phyloP scores from a whole-genome alignment of 371 early-diverging fungal species.

The Haplosporangium sp. region DNA sequence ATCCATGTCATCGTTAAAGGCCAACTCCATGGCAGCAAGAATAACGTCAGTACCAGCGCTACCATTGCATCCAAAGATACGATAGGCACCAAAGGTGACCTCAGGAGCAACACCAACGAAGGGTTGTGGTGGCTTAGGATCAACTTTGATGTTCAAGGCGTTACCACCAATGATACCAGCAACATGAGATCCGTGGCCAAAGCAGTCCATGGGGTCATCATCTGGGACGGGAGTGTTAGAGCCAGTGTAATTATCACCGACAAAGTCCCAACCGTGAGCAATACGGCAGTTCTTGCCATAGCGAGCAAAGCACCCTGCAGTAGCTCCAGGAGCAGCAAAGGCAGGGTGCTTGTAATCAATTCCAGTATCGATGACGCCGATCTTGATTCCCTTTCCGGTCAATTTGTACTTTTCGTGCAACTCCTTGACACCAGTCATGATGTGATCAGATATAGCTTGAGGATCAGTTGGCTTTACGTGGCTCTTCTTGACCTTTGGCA shows the following conservation, averaged over 20 bases:
- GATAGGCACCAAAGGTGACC: slow-evolving; percentile 68
- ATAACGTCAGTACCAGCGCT: slow-evolving; percentile 66
- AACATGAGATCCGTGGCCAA: slow-evolving; percentile 74
- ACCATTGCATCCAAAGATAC: slow-evolving; percentile 72
- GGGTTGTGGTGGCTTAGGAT: slow-evolving; percentile 32
- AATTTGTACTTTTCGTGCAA: slow-evolving; percentile 60
- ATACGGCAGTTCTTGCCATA: slow-evolving; percentile 57
- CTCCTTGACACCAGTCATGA: slow-evolving; percentile 68
- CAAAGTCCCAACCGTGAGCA: slow-evolving; percentile 61
- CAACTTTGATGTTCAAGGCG: slow-evolving; percentile 29
- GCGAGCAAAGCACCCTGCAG: slow-evolving; percentile 59
- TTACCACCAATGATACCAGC: slow-evolving; percentile 72
- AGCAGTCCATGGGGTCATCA: slow-evolving; percentile 66
- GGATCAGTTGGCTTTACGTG: slow-evolving; percentile 32
- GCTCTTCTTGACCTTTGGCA: slow-evolving; percentile 11
- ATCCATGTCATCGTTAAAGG: slow-evolving; percentile 69
- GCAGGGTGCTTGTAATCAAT: slow-evolving; percentile 68
- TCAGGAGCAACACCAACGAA: slow-evolving; percentile 73
- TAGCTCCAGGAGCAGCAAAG: slow-evolving; percentile 52
- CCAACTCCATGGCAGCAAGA: slow-evolving; percentile 68
- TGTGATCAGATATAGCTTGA: slow-evolving; percentile 52
- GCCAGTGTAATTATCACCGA: slow-evolving; percentile 49
- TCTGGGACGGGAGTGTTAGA: slow-evolving; percentile 57
- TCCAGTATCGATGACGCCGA: slow-evolving; percentile 68
- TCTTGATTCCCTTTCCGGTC: slow-evolving; percentile 71